These are phyloP conservation scores for Wickerhamiella dianesei DNA, from an alignment of 805 yeast species.

Conservation along the genomic window DNA sequence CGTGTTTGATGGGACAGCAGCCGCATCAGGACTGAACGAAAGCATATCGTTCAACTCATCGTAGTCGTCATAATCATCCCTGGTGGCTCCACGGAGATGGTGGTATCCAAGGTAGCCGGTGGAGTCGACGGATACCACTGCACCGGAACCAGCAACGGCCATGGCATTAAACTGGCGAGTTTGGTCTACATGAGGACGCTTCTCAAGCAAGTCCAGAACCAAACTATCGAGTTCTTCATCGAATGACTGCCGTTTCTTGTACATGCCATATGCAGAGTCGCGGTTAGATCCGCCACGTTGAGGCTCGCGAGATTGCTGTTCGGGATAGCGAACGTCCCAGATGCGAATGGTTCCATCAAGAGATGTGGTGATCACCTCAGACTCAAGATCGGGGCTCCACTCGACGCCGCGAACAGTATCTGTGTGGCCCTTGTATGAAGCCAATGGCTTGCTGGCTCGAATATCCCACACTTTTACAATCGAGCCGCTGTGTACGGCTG, in stretches of 20 bases:
- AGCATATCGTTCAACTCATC: neutral
- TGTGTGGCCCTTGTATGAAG: conserved; percentile 41
- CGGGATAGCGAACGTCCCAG: conserved; percentile 37
- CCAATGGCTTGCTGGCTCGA: conserved; percentile 41
- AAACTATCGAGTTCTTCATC: conserved; percentile 13
- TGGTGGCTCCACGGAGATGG: conserved; percentile 11
- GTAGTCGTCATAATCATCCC: conserved; percentile 1
- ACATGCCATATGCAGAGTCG: conserved; percentile 18
- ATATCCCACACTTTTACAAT: conserved; percentile 63
- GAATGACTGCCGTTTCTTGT: conserved; percentile 18
- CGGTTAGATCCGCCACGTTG: neutral
- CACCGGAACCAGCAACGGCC: conserved; percentile 13
- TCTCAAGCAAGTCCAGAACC: conserved; percentile 16
- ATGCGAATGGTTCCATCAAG: conserved; percentile 54
- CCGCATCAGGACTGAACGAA: neutral
- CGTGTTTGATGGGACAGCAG: too few relatives aligned
- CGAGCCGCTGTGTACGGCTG: conserved; percentile 43
- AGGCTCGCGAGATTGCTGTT: neutral
- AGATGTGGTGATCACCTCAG: conserved; percentile 45
- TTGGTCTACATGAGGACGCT: conserved; percentile 18
- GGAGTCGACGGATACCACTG: conserved; percentile 22
- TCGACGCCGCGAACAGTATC: conserved; percentile 42
- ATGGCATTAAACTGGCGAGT: conserved; percentile 21
- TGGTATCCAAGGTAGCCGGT: conserved; percentile 25
- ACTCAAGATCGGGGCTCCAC: conserved; percentile 37